Percentiles rank a stretch among this genome's conserved stretches.
Evolutionary conservation across 352 stramenopile genomes (phyloP).

Genomic region (Phytophthora gonapodyides): DNA sequence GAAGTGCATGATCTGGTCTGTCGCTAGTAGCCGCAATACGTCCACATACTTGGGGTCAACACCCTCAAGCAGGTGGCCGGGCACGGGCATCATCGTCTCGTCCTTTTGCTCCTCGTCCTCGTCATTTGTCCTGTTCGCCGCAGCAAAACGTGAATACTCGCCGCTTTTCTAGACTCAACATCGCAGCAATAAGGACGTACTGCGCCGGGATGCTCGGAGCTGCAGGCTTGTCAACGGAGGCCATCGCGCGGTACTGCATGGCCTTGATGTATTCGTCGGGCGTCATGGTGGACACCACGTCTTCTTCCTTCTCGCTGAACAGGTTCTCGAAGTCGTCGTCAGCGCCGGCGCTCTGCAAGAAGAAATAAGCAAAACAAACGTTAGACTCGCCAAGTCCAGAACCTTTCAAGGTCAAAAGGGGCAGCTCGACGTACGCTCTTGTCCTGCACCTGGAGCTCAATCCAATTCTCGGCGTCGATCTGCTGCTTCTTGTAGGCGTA

Average conservation of each 20-base stretch:
- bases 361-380: background rate
- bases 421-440: constrained; percentile 53
- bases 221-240: constrained; percentile 30
- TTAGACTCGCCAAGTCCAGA: constrained; percentile 4
- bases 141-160: background rate
- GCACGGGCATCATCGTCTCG: constrained; percentile 41
- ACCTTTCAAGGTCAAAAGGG: constrained; percentile 1
- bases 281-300: constrained; percentile 72
- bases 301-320: constrained; percentile 83
- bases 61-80: constrained; percentile 24
- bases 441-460: constrained; percentile 71
- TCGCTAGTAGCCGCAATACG: constrained; percentile 26
- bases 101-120: constrained; percentile 54
- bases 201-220: constrained; percentile 27
- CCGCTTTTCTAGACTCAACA: background rate
- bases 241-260: constrained; percentile 65
- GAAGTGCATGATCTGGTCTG: constrained; percentile 57
- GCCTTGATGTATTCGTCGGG: constrained; percentile 73
- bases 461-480: constrained; percentile 81
- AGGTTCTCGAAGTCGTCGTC: constrained; percentile 84
- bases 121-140: constrained; percentile 22
- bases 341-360: constrained; percentile 36
- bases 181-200: constrained; percentile 7
- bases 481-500: constrained; percentile 86
- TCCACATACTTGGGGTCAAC: constrained; percentile 41